These are phyloP conservation scores for Limonium bicolor DNA, from an alignment of 148 eudicot genomes.

Conservation along the genomic window DNA sequence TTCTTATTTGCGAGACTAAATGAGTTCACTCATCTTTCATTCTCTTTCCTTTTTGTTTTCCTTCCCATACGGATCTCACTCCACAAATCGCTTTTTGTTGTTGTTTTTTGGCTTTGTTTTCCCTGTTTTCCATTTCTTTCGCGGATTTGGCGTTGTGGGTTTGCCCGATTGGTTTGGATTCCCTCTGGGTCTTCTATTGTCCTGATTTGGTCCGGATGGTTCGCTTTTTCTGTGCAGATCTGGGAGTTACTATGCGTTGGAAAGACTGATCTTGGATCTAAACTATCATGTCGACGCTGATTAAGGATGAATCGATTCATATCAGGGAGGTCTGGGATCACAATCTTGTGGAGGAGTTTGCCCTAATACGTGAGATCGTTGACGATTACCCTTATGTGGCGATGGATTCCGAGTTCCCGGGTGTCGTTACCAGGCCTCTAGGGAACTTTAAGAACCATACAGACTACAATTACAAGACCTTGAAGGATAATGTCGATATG, in stretches of 20 bases:
- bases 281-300: conserved; percentile 1
- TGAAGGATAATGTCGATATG: conserved; percentile 10
- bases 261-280: conserved; percentile 1
- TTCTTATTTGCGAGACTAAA: no score
- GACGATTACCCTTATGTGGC: conserved; percentile 14
- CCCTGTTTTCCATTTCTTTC: conserved; percentile 9
- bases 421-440: conserved; percentile 10
- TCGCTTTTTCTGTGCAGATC: conserved; percentile 4
- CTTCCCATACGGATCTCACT: no score
- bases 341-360: conserved; percentile 21
- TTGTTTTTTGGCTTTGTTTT: conserved; percentile 20
- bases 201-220: not conserved
- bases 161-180: no score
- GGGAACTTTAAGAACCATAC: conserved; percentile 5
- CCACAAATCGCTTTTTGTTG: no score
- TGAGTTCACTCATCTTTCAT: no score
- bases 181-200: not conserved
- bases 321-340: conserved; percentile 33
- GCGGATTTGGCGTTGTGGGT: conserved; percentile 3
- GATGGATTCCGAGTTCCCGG: conserved; percentile 18
- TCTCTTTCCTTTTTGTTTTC: no score
- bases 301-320: conserved; percentile 19
- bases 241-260: conserved; percentile 9
- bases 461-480: conserved; percentile 8
- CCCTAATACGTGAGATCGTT: conserved; percentile 15